Percentiles rank a stretch among this genome's conserved stretches.
Evolutionary conservation across 352 stramenopile genomes (phyloP).

Genomic region (Globisporangium cederbergense): DNA sequence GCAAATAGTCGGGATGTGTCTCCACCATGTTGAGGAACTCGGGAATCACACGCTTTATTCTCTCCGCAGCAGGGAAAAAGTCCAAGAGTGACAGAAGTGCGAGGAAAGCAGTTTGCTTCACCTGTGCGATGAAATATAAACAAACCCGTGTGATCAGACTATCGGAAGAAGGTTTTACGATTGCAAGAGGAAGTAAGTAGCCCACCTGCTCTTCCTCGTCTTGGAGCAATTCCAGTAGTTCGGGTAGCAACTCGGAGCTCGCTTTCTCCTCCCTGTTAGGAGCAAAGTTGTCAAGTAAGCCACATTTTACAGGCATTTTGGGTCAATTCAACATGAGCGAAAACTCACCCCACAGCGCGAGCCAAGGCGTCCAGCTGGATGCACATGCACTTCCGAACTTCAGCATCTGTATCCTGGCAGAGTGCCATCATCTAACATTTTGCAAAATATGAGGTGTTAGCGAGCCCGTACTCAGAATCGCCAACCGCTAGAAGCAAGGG

Average conservation of each 20-base stretch:
- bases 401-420: constrained; percentile 81
- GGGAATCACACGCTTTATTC: constrained; percentile 61
- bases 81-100: constrained; percentile 70
- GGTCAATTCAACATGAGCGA: no score
- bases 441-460: not conserved
- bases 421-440: constrained; percentile 71
- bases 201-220: constrained; percentile 78
- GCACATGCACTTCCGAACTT: constrained; percentile 82
- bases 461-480: not conserved
- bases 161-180: no score
- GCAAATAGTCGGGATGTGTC: constrained; percentile 56
- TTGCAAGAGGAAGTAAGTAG: no score
- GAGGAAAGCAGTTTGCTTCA: constrained; percentile 76
- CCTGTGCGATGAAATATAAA: constrained; percentile 22
- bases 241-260: constrained; percentile 57
- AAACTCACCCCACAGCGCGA: constrained; percentile 43
- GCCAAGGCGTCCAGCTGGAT: constrained; percentile 75
- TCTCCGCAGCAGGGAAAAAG: constrained; percentile 57
- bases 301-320: no score
- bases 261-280: constrained; percentile 54
- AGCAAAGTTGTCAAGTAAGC: not conserved
- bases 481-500: not conserved
- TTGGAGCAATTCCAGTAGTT: constrained; percentile 73
- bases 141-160: not conserved
- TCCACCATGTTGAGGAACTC: constrained; percentile 59